Conservation (phyloP, 208 protist species). For the Acanthamoeba polyphaga region DNA sequence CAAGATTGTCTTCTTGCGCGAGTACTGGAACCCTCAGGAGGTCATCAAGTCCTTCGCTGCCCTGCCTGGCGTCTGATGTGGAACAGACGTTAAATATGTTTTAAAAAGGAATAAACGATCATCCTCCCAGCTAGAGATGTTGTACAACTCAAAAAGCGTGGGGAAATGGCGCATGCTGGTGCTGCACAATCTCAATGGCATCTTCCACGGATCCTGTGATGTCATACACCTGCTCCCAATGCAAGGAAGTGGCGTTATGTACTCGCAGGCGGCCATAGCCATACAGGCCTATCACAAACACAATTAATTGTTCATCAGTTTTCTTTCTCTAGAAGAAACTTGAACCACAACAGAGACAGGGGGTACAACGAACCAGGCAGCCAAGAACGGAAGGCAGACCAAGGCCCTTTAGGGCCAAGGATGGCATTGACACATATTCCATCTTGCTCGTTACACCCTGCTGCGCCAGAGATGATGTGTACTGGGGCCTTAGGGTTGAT, state of each 20-base stretch:
- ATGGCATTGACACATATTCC: constrained; percentile 69
- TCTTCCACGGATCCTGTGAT: constrained; percentile 26
- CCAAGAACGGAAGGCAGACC: constrained; percentile 70
- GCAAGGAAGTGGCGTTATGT: constrained; percentile 2
- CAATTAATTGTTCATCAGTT: too few species aligned
- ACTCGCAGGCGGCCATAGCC: constrained; percentile 44
- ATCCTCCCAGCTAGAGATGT: too few species aligned
- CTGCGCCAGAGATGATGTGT: constrained; percentile 70
- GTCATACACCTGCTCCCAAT: constrained; percentile 61
- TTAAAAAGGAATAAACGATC: too few species aligned
- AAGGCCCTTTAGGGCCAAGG: constrained; percentile 41
- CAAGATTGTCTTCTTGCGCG: background rate
- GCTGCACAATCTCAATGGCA: constrained; percentile 51
- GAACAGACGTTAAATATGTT: too few species aligned
- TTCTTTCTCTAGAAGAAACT: background rate
- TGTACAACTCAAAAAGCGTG: background rate
- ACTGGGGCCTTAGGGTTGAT: constrained; percentile 42
- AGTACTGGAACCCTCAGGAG: background rate
- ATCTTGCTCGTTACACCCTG: constrained; percentile 60
- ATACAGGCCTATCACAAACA: background rate
- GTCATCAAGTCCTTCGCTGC: background rate
- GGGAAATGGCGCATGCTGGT: constrained; percentile 48
- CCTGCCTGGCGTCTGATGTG: too few species aligned
- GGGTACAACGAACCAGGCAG: background rate
- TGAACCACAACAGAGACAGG: background rate